These are phyloP conservation scores for Mallotus nudiflorus DNA, from an alignment of 345 rosid species.

Conservation along the genomic window DNA sequence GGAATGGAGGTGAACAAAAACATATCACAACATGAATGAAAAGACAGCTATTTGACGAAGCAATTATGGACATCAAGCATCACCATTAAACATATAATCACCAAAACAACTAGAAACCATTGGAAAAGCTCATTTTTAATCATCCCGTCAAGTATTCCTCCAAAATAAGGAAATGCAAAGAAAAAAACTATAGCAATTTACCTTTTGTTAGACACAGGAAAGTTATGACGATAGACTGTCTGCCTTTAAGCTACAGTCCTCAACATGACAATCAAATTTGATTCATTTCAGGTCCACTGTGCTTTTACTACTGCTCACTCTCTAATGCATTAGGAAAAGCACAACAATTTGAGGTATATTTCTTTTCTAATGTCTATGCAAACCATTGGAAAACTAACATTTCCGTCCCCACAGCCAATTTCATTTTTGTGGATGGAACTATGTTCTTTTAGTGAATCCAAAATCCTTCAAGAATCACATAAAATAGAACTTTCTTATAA, in stretches of 20 bases:
- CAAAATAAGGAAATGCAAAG: background rate
- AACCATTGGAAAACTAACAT: no score
- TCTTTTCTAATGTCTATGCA: no score
- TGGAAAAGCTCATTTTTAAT: background rate
- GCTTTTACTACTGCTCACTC: no score
- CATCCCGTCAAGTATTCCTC: background rate
- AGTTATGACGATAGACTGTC: background rate
- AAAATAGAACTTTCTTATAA: no score
- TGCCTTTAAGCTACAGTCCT: background rate
- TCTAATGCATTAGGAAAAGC: no score
- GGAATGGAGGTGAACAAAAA: background rate
- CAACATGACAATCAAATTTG: background rate
- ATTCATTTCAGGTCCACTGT: background rate
- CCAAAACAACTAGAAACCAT: background rate
- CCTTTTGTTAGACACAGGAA: background rate
- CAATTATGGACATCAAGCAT: background rate
- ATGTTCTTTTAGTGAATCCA: no score
- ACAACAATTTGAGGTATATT: no score
- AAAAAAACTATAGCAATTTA: background rate
- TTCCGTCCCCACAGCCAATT: no score
- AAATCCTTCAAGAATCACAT: no score
- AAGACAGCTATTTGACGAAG: background rate
- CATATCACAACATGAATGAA: background rate
- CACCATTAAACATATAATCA: background rate
- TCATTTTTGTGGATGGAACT: no score